Evolutionary conservation across 352 stramenopile species (phyloP).

Genomic region (Phytophthora pseudosyringae): DNA sequence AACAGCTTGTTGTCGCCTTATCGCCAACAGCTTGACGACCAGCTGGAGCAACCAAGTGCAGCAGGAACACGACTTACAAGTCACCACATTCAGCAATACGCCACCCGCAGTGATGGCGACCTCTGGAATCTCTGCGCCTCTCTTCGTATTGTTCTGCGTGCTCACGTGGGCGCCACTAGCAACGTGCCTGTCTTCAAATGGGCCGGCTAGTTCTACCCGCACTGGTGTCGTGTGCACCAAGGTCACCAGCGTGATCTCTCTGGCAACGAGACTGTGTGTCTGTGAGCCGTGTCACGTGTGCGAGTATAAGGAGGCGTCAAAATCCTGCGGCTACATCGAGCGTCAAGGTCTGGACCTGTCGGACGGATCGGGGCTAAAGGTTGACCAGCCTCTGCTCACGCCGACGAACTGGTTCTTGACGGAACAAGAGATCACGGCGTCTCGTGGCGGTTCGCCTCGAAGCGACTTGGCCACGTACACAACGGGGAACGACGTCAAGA

Average conservation of each 20-base stretch:
- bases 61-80: not conserved
- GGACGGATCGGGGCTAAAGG: conserved; percentile 2
- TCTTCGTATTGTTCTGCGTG: not conserved
- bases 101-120: not conserved
- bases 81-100: not conserved
- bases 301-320: conserved; percentile 3
- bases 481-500: conserved; percentile 47
- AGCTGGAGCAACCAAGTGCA: not conserved
- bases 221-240: conserved; percentile 8
- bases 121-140: not conserved
- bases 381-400: conserved; percentile 9
- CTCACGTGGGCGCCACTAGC: not conserved
- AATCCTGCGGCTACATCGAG: conserved; percentile 4
- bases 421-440: conserved; percentile 50
- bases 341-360: conserved; percentile 7
- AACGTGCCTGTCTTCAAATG: not conserved
- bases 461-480: conserved; percentile 42
- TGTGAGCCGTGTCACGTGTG: conserved; percentile 18
- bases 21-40: not conserved
- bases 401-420: conserved; percentile 59
- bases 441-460: conserved; percentile 49
- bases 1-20: conserved; percentile 6
- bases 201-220: not conserved
- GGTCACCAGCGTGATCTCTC: not conserved
- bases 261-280: not conserved